phyloP scores from a whole-genome alignment of 768 basidiomycete genomes.

The Leccinum incarnatum region DNA sequence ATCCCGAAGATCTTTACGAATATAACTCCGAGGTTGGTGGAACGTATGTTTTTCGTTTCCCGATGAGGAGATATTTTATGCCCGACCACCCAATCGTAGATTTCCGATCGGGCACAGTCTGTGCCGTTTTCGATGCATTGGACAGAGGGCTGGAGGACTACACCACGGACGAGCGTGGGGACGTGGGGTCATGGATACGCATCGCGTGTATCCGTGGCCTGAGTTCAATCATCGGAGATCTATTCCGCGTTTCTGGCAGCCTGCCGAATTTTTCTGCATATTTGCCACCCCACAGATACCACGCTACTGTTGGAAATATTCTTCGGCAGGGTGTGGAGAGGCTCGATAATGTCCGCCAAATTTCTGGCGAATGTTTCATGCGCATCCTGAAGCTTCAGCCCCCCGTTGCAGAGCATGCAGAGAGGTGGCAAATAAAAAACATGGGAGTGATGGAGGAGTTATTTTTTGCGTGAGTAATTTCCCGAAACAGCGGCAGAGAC shows the following conservation, averaged over 20 bases:
- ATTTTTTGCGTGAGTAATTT: conserved; percentile 46
- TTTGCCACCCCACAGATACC: conserved; percentile 57
- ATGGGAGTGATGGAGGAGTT: conserved; percentile 47
- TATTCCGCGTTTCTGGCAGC: conserved; percentile 45
- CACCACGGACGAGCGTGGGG: conserved; percentile 90
- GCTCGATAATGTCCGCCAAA: conserved; percentile 85
- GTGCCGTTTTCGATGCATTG: conserved; percentile 52
- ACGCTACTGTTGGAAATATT: conserved; percentile 58
- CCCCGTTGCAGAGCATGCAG: conserved; percentile 40
- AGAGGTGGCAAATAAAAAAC: conserved; percentile 53
- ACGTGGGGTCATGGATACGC: conserved; percentile 96
- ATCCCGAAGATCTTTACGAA: conserved; percentile 47
- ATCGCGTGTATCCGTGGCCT: conserved; percentile 71
- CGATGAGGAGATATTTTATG: conserved; percentile 8
- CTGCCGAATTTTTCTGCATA: conserved; percentile 52
- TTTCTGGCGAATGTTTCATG: conserved; percentile 63
- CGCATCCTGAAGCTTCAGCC: conserved; percentile 46
- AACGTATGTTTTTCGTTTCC: conserved; percentile 39
- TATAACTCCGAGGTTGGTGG: conserved; percentile 40
- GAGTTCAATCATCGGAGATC: conserved; percentile 46
- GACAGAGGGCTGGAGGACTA: conserved; percentile 85
- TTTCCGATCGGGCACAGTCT: conserved; percentile 44
- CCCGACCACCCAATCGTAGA: conserved; percentile 36
- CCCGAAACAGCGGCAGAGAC: neutral
- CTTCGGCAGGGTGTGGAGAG: conserved; percentile 90